Base-by-base conservation (phyloP, 2,329 filamentous ascomycete species). In the Xylariaceae sp. region DNA sequence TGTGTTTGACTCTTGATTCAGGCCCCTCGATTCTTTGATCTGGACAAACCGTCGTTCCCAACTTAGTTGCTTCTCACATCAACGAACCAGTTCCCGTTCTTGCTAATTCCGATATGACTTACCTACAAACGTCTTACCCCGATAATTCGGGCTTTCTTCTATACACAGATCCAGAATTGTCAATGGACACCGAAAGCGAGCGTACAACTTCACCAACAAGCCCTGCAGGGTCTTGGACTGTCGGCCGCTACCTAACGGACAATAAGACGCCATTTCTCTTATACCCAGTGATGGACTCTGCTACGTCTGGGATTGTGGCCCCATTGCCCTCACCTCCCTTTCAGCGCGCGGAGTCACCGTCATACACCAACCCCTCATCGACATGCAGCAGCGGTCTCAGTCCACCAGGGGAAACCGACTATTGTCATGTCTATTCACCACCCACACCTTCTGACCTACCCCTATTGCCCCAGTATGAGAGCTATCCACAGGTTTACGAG, bases 351-450 rank as follows among this genome's bases (percentile, higher is more conserved):
- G 63, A 59, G 29, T 74, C 73, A 7, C 71, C 74, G 7, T 69
- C 70, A 12, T 74, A 70, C 16, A 71, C 71, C 12, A 66, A 70
- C 26, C 65, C 67, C 15, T 68, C 71, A 4, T 72, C 72, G 19
- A 67, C 67, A 0, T 70, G 70, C 51, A 70, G 71, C 53, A 71
- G 68, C 48, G 65, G 63, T 22, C 65, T 67, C 19, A 76, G 73
- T 36, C 73, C 73, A 15, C 67, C 65, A 3, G 63, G 70, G 4
- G 72, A 75, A n/a, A 70, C 68, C 51, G 74, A 77, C 47, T 65
- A 67, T 21, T 69, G 66, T 47, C 66, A 67, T 48, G 64, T 67
- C 50, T 57, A 64, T 46, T 65, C 66, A n/a, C 73, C 72, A 9
- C 63, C 65, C 26, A 74, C 74, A 2, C 72, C 73, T 1, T 64